Conservation (phyloP, 2,329 filamentous ascomycete genomes). For the Claviceps sp. region DNA sequence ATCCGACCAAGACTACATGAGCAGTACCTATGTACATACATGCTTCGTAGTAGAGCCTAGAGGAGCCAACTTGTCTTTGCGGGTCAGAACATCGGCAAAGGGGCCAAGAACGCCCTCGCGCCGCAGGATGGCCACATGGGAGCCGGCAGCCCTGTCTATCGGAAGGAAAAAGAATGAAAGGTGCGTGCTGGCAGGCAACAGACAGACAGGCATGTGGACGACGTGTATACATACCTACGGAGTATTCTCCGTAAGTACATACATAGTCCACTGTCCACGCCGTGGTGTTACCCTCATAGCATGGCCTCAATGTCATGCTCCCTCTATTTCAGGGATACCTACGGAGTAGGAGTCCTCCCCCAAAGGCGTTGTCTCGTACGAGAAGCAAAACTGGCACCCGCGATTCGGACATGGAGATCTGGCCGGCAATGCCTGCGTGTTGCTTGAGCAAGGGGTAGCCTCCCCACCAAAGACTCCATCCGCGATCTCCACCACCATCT, state of each 20-base stretch:
- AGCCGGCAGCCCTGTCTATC: constrained; percentile 1
- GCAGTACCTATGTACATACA: no score
- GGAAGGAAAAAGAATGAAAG: not conserved
- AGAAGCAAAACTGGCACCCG: constrained; percentile 2
- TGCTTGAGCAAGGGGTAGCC: no score
- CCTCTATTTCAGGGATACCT: not conserved
- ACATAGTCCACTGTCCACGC: not conserved
- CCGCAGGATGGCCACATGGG: constrained; percentile 2
- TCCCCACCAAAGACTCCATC: no score
- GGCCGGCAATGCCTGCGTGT: not conserved
- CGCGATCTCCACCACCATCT: no score
- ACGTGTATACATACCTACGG: no score
- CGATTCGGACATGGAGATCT: constrained; percentile 3
- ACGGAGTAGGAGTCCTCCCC: not conserved
- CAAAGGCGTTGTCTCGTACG: constrained; percentile 3
- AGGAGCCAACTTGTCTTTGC: not conserved
- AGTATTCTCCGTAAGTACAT: no score
- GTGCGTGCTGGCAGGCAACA: not conserved
- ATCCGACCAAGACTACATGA: not conserved
- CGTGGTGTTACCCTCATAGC: not conserved
- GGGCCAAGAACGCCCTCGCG: not conserved
- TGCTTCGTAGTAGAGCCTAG: no score
- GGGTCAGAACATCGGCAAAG: not conserved
- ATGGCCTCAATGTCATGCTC: not conserved
- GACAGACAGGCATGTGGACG: not conserved